Base-by-base conservation (phyloP, 768 basidiomycete genomes). In the Xerocomus spinulosus region DNA sequence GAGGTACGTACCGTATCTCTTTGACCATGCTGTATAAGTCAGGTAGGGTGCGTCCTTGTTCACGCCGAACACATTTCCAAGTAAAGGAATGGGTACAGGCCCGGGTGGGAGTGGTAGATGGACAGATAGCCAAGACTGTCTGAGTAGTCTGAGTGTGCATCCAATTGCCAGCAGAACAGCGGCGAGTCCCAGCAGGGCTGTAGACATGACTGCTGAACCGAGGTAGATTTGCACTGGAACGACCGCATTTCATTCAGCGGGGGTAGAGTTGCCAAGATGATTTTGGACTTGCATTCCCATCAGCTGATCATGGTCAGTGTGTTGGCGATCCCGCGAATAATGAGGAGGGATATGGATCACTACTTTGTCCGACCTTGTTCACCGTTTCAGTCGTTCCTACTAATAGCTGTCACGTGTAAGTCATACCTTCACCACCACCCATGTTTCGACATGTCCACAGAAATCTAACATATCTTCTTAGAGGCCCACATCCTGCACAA, bases 1-100 rank as follows among this genome's bases (percentile, higher is more conserved):
- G 23, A 7, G 3, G 9, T 5, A 45, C 50, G 20, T 42, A 59
- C 60, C 60, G 14, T 59, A 55, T 2, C 3, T 55, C 30, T 50
- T 59, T 39, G 55, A 42, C 57, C 60, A 62, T 14, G 44, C 48
- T 9, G 51, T 38, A n/a, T 59, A 62, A 3, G 54, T 55, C 23
- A 54, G 23, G 26, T 50, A 48, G 1, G 54, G 49, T 13, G 44
- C 43, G 4, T 44, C 35, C 15, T 9, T 37, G 48, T 57, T 39
- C 7, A 52, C 5, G 12, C 50, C 53, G 17, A 56, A 13, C 0
- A 48, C 40, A 26, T 58, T 56, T 35, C 60, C 57, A 0, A 62
- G 35, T 26, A 57, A 46, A 12, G 51, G 54, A 15, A 59, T 34
- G 2, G 43, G 37, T 4, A 28, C 9, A 4, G 60, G 57, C 20